Evolutionary conservation across 2,329 filamentous ascomycete genomes (phyloP).

Genomic region (Penicillium sp.): DNA sequence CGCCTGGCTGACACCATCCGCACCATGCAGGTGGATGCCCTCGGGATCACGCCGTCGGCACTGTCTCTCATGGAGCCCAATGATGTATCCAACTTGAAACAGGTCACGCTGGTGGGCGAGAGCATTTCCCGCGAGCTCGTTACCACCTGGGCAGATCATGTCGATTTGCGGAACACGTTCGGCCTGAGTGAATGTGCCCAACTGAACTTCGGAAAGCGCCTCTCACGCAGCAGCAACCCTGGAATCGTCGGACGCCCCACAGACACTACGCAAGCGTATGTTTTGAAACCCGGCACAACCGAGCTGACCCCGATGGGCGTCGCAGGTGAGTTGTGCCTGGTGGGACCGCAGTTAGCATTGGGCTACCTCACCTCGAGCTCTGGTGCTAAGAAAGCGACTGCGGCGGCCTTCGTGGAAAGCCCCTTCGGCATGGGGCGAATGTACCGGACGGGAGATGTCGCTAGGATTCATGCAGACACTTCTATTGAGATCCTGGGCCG

Average conservation of each 20-base stretch:
- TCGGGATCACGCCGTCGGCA: conserved; percentile 12
- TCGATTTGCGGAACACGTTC: conserved; percentile 15
- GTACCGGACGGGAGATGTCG: conserved; percentile 23
- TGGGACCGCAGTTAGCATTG: conserved; percentile 11
- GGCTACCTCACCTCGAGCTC: conserved; percentile 11
- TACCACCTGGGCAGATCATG: conserved; percentile 6
- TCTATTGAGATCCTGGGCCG: conserved; percentile 46
- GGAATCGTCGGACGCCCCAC: conserved; percentile 11
- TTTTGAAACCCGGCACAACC: conserved; percentile 9
- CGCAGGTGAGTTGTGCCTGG: conserved; percentile 14
- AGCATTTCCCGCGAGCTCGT: conserved; percentile 5
- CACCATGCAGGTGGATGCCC: conserved; percentile 8
- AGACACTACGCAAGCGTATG: conserved; percentile 13
- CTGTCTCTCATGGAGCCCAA: conserved; percentile 6
- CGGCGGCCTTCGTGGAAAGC: conserved; percentile 8
- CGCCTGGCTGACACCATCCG: conserved; percentile 3
- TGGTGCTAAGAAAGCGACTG: background rate
- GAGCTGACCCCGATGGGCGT: conserved; percentile 10
- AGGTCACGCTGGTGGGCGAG: conserved; percentile 14
- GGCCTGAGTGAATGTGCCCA: conserved; percentile 20
- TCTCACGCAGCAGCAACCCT: conserved; percentile 2
- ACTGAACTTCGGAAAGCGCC: conserved; percentile 9
- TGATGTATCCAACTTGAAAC: conserved; percentile 7
- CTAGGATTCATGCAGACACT: conserved; percentile 10
- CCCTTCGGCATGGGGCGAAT: conserved; percentile 11